Evolutionary conservation across 495 filamentous ascomycete genomes (phyloP).

Genomic region (Halenospora varia): DNA sequence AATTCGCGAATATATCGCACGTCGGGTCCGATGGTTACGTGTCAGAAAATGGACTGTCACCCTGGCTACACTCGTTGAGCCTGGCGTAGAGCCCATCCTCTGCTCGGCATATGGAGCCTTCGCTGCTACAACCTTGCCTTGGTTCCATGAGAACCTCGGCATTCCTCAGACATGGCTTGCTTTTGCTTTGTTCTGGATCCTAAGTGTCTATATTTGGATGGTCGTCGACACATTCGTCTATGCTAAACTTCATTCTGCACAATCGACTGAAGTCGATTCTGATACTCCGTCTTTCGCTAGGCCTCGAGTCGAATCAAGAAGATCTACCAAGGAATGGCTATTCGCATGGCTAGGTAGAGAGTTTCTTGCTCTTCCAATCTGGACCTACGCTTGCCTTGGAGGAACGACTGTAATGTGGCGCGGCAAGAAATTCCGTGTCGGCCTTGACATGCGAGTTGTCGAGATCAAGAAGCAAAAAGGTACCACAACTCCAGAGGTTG

Average conservation of each 20-base stretch:
- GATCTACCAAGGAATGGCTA: constrained; percentile 67
- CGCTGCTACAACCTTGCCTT: constrained; percentile 69
- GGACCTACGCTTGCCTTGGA: constrained; percentile 78
- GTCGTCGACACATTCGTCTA: constrained; percentile 69
- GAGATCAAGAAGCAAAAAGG: constrained; percentile 26
- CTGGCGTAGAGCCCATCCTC: constrained; percentile 84
- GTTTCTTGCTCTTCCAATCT: constrained; percentile 76
- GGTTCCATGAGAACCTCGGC: constrained; percentile 47
- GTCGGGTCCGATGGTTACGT: constrained; percentile 85
- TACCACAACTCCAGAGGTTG: constrained; percentile 2
- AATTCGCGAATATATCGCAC: constrained; percentile 72
- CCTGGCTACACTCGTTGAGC: constrained; percentile 88
- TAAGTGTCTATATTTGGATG: constrained; percentile 67
- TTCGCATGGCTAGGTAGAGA: constrained; percentile 85
- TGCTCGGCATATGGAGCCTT: constrained; percentile 78
- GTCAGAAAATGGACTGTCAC: constrained; percentile 93
- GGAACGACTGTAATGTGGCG: constrained; percentile 85
- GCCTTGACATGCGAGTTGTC: constrained; percentile 76
- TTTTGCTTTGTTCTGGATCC: constrained; percentile 62
- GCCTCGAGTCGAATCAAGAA: constrained; percentile 40
- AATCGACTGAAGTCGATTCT: constrained; percentile 65
- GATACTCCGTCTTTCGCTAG: constrained; percentile 70
- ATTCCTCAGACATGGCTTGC: constrained; percentile 65
- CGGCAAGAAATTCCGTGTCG: constrained; percentile 75
- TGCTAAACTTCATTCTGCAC: constrained; percentile 63